Evolutionary conservation across 768 basidiomycete genomes (phyloP), one percentile per base, ranked within the genome.

Genomic region (Pisolithus tinctorius): DNA sequence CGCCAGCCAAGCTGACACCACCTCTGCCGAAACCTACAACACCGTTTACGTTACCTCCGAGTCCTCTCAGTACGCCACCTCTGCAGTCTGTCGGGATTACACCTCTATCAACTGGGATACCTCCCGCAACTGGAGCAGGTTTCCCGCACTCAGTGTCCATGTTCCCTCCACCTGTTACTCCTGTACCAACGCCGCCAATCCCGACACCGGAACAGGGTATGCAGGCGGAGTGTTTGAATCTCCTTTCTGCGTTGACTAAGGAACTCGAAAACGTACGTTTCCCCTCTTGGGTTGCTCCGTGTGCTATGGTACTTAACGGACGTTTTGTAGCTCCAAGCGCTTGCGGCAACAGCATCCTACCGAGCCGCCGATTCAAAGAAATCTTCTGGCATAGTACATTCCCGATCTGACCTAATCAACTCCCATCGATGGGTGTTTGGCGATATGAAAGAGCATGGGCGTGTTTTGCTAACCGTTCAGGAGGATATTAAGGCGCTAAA

Each of bases 191-290:
- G 5, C 52, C 57, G 23, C 57, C 63, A 14, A 34, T 14, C 1
- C 34, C 13, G 52, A 67, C 50, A 53, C 72, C 51, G 54, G 77
- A 82, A 53, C 76, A 80, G 49, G 82, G 84, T 9, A 80, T 92
- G 78, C 85, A 88, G 58, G 73, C 74, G 16, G 83, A 90, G 60
- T 84, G 84, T 55, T 57, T 63, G 3, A 43, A 72, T 31, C 69
- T 92, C 31, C 71, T 83, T 39, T 49, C 55, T 1, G 67, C 62
- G 11, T 63, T 88, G 38, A 61, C 55, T 2, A 71, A 68, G 36
- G 86, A 89, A 53, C 65, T 93, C 0, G 69, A 79, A 25, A 68
- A 73, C 38, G 90, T 90, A 62, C 59, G 82, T 72, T 38, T 44
- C 14, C 25, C 6, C 9, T 14, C 1, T 23, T 47, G 27, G 11